Conservation (phyloP, 2,329 filamentous ascomycete species). For the Arthrocladium fulminans region DNA sequence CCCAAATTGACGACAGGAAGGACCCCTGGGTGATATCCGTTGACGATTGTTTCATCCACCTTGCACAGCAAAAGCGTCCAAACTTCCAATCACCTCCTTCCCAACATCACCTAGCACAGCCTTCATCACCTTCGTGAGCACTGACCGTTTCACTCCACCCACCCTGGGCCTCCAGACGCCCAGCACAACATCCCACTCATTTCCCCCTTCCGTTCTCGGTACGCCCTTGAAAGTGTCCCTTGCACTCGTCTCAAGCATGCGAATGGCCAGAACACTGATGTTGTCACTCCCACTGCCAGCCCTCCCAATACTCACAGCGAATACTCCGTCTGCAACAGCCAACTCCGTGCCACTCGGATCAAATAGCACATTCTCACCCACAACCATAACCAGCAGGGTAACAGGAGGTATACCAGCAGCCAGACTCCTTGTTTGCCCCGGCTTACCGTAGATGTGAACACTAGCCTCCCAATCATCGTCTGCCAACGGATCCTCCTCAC, state of each 20-base stretch:
- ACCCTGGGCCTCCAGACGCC: slow-evolving; percentile 80
- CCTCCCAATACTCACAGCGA: slow-evolving; percentile 69
- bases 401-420: slow-evolving; percentile 56
- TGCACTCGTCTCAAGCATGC: slow-evolving; percentile 67
- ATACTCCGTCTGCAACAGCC: slow-evolving; percentile 78
- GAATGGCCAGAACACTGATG: slow-evolving; percentile 57
- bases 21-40: too few relatives aligned
- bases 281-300: slow-evolving; percentile 33
- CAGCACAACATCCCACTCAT: slow-evolving; percentile 49
- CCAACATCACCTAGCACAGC: slow-evolving; percentile 73
- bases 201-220: slow-evolving; percentile 35
- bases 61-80: slow-evolving; percentile 53
- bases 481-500: slow-evolving; percentile 93
- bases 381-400: slow-evolving; percentile 79
- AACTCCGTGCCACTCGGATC: slow-evolving; percentile 88
- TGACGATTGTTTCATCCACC: slow-evolving; percentile 5
- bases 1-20: too few relatives aligned
- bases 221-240: slow-evolving; percentile 63
- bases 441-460: slow-evolving; percentile 59
- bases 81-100: slow-evolving; percentile 72
- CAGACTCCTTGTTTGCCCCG: slow-evolving; percentile 10
- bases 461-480: slow-evolving; percentile 94
- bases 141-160: slow-evolving; percentile 67
- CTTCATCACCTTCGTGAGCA: slow-evolving; percentile 66
- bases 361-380: slow-evolving; percentile 84